Percentiles rank a stretch among this genome's conserved stretches.
Conservation (phyloP, 176 grass and related monocot species). For the Panicum miliaceum region DNA sequence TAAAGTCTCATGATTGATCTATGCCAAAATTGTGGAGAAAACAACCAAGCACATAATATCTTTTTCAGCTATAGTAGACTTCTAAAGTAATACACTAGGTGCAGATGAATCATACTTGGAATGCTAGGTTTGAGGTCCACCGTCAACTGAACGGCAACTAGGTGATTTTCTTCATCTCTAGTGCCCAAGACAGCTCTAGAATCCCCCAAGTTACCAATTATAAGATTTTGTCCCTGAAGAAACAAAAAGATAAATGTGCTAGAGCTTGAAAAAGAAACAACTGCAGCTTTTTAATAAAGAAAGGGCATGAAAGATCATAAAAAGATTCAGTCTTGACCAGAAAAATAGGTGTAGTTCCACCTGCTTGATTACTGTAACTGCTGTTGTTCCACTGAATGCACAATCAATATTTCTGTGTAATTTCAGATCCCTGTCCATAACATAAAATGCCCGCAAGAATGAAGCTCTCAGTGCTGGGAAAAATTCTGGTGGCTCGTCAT, state of each 20-base stretch:
- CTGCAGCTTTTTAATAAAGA: conserved; percentile 18
- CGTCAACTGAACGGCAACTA: conserved; percentile 65
- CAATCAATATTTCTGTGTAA: conserved; percentile 68
- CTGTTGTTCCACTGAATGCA: conserved; percentile 82
- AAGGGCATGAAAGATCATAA: conserved; percentile 11
- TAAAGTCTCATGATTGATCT: not conserved
- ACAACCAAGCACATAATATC: not conserved
- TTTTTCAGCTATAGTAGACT: conserved; percentile 15
- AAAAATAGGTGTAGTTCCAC: conserved; percentile 41
- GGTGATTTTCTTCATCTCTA: conserved; percentile 60
- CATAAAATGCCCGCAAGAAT: conserved; percentile 70
- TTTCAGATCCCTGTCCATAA: conserved; percentile 85
- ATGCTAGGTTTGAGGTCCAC: conserved; percentile 83
- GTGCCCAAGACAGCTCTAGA: conserved; percentile 83
- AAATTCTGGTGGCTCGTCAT: conserved; percentile 54
- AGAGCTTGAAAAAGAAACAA: conserved; percentile 12
- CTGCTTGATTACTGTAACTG: conserved; percentile 89
- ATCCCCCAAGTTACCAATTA: conserved; percentile 79
- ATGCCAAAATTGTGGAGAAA: not conserved
- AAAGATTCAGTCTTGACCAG: not conserved
- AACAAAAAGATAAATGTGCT: conserved; percentile 29
- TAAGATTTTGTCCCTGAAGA: conserved; percentile 63
- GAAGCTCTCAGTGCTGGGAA: conserved; percentile 60
- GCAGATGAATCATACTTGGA: conserved; percentile 61
- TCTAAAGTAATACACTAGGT: conserved; percentile 5